phyloP scores from a whole-genome alignment of 1,284 basidiomycete species.

The Termitomyces sp. region DNA sequence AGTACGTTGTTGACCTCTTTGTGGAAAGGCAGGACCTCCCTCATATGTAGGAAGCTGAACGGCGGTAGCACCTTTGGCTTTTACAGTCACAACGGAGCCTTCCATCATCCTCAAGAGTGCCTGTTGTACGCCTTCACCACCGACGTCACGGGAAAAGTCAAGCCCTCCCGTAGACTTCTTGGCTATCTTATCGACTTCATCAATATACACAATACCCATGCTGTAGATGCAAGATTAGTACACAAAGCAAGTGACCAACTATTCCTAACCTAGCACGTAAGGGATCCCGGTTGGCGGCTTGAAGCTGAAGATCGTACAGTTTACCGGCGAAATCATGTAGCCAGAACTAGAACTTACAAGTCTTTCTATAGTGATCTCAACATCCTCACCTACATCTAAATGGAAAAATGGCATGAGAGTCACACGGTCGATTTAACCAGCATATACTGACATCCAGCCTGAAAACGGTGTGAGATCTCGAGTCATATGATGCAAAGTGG shows the following conservation, averaged over 20 bases:
- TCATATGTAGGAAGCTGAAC: conserved; percentile 37
- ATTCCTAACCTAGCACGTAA: conserved; percentile 58
- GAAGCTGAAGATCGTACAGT: conserved; percentile 43
- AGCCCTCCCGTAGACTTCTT: conserved; percentile 57
- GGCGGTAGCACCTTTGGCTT: conserved; percentile 56
- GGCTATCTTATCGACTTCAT: conserved; percentile 93
- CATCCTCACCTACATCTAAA: conserved; percentile 90
- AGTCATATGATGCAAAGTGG: background rate
- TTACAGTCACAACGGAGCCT: conserved; percentile 80
- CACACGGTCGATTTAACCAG: conserved; percentile 2
- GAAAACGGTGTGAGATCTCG: conserved; percentile 8
- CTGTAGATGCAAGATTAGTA: conserved; percentile 33
- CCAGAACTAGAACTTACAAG: conserved; percentile 42
- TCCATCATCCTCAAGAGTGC: conserved; percentile 90
- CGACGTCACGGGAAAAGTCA: conserved; percentile 84
- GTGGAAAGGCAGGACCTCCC: conserved; percentile 40
- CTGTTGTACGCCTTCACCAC: conserved; percentile 96
- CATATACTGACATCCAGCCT: conserved; percentile 72
- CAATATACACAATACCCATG: conserved; percentile 92
- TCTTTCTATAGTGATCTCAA: conserved; percentile 84
- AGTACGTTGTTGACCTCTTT: conserved; percentile 35
- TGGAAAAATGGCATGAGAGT: conserved; percentile 7
- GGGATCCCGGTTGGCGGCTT: conserved; percentile 87
- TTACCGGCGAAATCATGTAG: background rate
- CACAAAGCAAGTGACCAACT: conserved; percentile 1